phyloP scores from a whole-genome alignment of 176 grass and related monocot genomes.

The Zea luxurians region DNA sequence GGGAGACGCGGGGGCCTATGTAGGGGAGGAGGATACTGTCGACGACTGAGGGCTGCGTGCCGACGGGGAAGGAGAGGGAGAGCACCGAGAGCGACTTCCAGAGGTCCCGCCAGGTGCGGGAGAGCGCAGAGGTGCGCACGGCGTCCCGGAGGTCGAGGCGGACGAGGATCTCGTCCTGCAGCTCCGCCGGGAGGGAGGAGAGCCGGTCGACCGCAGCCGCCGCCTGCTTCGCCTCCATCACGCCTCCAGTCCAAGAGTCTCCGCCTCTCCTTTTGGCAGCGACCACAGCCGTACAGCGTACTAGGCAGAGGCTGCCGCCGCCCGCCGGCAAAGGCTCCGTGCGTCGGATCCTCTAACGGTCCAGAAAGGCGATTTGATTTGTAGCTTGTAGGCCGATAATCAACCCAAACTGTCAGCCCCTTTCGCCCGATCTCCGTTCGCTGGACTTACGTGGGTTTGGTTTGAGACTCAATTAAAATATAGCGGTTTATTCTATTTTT shows the following conservation, averaged over 20 bases:
- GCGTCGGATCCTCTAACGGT: too few species aligned
- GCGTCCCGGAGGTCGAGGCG: conserved; percentile 1
- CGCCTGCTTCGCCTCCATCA: neutral
- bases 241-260: neutral
- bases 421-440: too few species aligned
- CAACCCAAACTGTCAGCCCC: too few species aligned
- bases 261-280: neutral
- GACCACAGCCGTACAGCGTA: too few species aligned
- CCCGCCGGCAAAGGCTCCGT: too few species aligned
- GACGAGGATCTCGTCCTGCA: conserved; percentile 25
- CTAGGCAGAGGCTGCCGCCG: too few species aligned
- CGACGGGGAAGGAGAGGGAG: conserved; percentile 7
- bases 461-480: too few species aligned
- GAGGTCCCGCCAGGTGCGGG: conserved; percentile 34
- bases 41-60: neutral
- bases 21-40: neutral
- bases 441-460: too few species aligned
- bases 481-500: too few species aligned
- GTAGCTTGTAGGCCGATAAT: too few species aligned
- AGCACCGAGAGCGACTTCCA: conserved; percentile 24
- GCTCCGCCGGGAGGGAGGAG: neutral
- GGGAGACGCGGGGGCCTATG: neutral
- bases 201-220: neutral
- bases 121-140: conserved; percentile 25
- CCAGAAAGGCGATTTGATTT: too few species aligned